Evolutionary conservation across 1,139 yeast species (phyloP), one percentile per base, ranked within the genome.

Genomic region (Pneumocystis sp.): DNA sequence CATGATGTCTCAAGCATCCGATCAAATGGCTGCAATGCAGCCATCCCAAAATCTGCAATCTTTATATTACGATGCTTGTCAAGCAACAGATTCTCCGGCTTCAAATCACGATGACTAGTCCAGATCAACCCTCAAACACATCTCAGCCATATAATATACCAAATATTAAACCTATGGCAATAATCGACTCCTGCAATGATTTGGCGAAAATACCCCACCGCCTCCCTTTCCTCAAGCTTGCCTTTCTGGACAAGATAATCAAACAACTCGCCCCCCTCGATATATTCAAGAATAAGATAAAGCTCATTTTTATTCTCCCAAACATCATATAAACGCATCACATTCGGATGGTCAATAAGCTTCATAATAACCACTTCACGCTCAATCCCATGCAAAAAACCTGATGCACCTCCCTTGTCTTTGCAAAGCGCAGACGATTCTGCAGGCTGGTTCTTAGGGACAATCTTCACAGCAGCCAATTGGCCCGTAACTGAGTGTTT

Each of bases 21-120:
- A 71, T 87, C 95, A 66, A 84, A 83, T 59, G 95, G 86, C 75
- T 93, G 98, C 63, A 93, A 79, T 1, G 98, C 98, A n/a, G 99
- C 98, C 98, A 93, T 95, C 59, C 99, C 99, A 75, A 93, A 93
- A 77, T 93, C 99, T 19, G 99, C 98, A 71, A 93, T 91, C 75
- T 93, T 93, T 75, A 93, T 90, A 74, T 89, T 90, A 70, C 86
- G 84, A 74, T 89, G 83, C 74, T 87, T 86, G 77, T 95, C 98
- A 63, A 93, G 79, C 63, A 93, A 78, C 70, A 93, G 80, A 76
- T 93, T 93, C 74, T 93, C 99, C 0, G 98, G 98, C 75, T 93
- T 93, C 73, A 93, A 81, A 74, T 93, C 99, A 69, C 99, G 84
- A 75, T 93, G 99, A 73, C 93, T 87, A 6, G 21, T 34, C 7